Conservation (phyloP, 106 monocot genomes). For the Alisma plantagoaquatica region DNA sequence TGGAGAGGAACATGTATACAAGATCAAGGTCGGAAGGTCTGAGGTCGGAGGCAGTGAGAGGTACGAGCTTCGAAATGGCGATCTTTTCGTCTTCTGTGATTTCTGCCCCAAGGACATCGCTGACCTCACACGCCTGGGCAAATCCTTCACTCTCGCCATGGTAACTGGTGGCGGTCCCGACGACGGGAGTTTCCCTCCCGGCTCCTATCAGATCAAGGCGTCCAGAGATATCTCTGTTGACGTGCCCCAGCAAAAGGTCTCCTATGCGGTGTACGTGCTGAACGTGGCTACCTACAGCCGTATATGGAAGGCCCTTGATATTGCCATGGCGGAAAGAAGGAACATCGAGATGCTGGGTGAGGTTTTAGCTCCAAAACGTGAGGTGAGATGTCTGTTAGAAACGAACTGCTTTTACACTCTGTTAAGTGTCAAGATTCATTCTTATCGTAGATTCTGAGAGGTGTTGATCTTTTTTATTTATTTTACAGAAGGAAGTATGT, state of each 20-base stretch:
- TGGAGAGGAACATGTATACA: not conserved
- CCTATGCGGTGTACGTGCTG: constrained; percentile 13
- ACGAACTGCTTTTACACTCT: not conserved
- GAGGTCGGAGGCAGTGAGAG: not conserved
- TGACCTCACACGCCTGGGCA: constrained; percentile 7
- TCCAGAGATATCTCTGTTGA: not conserved
- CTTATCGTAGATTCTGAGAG: not conserved
- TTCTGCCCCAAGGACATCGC: constrained; percentile 9
- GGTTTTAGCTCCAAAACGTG: constrained; percentile 7
- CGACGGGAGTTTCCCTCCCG: constrained; percentile 5
- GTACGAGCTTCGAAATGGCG: constrained; percentile 15
- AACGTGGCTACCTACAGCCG: not conserved
- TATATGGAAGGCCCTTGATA: not conserved
- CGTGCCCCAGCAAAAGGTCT: not conserved
- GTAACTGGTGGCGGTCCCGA: constrained; percentile 14
- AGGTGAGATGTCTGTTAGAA: not conserved
- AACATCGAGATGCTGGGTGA: not conserved
- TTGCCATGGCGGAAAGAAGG: not conserved
- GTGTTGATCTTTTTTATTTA: not conserved
- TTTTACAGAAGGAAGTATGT: not conserved
- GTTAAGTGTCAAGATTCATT: not conserved
- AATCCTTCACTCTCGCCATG: constrained; percentile 11
- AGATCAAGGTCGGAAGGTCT: not conserved
- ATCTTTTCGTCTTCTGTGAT: constrained; percentile 22
- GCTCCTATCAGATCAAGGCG: not conserved